These are phyloP conservation scores for Suhomyces ambrosiae DNA, from an alignment of 1,139 yeast genomes.

Conservation along the genomic window DNA sequence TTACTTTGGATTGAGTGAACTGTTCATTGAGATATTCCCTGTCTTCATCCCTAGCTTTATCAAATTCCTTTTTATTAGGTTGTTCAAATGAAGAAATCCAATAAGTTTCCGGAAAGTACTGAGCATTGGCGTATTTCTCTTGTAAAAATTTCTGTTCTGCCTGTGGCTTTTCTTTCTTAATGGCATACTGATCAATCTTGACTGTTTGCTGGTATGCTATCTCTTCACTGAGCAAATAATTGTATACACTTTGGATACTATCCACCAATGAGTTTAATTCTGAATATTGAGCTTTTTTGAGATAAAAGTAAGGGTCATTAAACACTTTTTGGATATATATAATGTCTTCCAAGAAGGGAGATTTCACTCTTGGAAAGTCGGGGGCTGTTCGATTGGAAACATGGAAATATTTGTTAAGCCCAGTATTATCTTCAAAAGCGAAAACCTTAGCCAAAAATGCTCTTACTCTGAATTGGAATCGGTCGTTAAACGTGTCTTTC, in stretches of 20 bases:
- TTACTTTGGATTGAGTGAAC: slow-evolving; percentile 30
- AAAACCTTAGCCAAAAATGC: slow-evolving; percentile 37
- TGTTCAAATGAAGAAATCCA: slow-evolving; percentile 35
- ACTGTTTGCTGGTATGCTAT: slow-evolving; percentile 20
- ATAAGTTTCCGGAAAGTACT: slow-evolving; percentile 42
- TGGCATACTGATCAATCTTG: slow-evolving; percentile 21
- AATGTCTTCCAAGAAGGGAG: slow-evolving; percentile 39
- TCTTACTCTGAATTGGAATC: slow-evolving; percentile 40
- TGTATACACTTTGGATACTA: slow-evolving; percentile 29
- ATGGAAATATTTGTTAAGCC: slow-evolving; percentile 45
- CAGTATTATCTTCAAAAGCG: slow-evolving; percentile 48
- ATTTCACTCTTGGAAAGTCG: slow-evolving; percentile 24
- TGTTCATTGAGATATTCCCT: slow-evolving; percentile 27
- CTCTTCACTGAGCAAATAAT: slow-evolving; percentile 37
- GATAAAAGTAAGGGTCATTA: slow-evolving; percentile 39
- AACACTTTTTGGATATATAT: slow-evolving; percentile 34
- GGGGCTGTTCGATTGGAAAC: slow-evolving; percentile 29
- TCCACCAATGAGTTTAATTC: slow-evolving; percentile 27
- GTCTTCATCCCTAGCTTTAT: slow-evolving; percentile 28
- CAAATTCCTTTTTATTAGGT: slow-evolving; percentile 15
- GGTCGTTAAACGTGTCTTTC: slow-evolving; percentile 45
- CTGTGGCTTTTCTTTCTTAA: slow-evolving; percentile 20
- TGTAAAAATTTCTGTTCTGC: slow-evolving; percentile 22
- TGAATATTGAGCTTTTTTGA: slow-evolving; percentile 27
- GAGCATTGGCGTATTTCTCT: slow-evolving; percentile 24